Evolutionary conservation across 345 rosid species (phyloP), one percentile per base, ranked within the genome.

Genomic region (Ceriops tagal): DNA sequence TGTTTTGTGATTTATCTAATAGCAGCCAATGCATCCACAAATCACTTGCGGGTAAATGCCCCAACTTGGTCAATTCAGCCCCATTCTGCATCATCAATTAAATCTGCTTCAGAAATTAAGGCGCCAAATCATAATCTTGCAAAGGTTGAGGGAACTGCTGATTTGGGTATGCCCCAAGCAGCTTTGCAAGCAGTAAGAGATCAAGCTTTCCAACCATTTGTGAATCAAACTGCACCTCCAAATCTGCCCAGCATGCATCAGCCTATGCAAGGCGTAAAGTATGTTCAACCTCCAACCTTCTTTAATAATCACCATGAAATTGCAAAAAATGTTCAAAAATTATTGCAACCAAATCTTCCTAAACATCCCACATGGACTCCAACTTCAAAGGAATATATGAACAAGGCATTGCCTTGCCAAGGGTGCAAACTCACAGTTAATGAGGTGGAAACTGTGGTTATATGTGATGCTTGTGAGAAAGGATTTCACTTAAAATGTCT

Each of bases 381-480:
- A 31, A 97, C 97, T 75, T 95, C 99, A 65, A 88, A 93, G 73
- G 97, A 88, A 64, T 95, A 88, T 77, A 90, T 95, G 96, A 83
- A 72, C 68, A 92, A 83, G 79, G 79, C 91, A 31, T 51, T 82
- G 78, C 35, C 82, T 75, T 95, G 99, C 79, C 89, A 90, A 82
- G 73, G 80, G 43, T 92, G 99, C 87, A 79, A 82, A 75, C 73
- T 71, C 64, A 76, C 80, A 21, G 66, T 77, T 84, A 85, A 76
- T 80, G 99, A 95, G 74, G 88, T 95, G 78, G 96, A 90, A 64
- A 84, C 79, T 73, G 85, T 90, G 22, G 83, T 88, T 37, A 69
- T 92, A 69, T 95, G 99, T 71, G 99, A 95, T 84, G 85, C 89
- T 56, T 95, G 99, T 73, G 99, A 88, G 81, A 90, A 87, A 77